Evolutionary conservation across 2,329 filamentous ascomycete genomes (phyloP), one percentile per base, ranked within the genome.

Genomic region (Clonostachys sp.): DNA sequence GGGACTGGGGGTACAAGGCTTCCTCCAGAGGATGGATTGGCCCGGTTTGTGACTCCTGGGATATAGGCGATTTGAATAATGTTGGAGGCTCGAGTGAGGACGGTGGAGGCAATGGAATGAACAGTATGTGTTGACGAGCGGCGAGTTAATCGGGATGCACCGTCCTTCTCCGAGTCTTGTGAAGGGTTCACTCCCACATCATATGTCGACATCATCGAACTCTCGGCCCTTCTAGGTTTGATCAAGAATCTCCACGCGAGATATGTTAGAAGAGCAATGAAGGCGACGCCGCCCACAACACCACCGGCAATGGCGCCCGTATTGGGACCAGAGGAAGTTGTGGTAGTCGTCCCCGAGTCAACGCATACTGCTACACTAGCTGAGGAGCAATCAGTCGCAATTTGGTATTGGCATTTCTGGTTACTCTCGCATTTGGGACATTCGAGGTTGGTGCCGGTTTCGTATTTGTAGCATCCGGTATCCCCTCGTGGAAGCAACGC

Each of bases 41-140:
- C 91, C 55, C 92, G 83, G 70, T 96, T 96, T 51, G 90, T 96
- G 59, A 97, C 91, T 50, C 94, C 94, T 13, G 94, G 94, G 55
- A 99, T 97, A 67, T 97, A 99, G 48, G 94, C 94, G 68, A 99
- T 99, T 70, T 97, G 94, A 59, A 99, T 99, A 63, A 99, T 92
- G 73, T 99, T 99, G 60, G 94, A 97, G 44, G 94, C 94, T 52
- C 94, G 85, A 16, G 94, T 97, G 51, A 96, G 80, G 50, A 97
- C 91, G 24, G 92, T 97, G 10, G 91, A 96, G 14, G 94, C 94
- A 62, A 99, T 90, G 12, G 92, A 97, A 59, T 87, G 81, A 47
- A 92, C 86, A n/a, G 89, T 89, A 63, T 94, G 84, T 41, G 89
- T 88, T 12, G 91, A 94, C 47, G 87, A 81, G 56, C 91, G 78